Evolutionary conservation across 768 basidiomycete genomes (phyloP), one percentile per base, ranked within the genome.

Genomic region (Suillus sp.): DNA sequence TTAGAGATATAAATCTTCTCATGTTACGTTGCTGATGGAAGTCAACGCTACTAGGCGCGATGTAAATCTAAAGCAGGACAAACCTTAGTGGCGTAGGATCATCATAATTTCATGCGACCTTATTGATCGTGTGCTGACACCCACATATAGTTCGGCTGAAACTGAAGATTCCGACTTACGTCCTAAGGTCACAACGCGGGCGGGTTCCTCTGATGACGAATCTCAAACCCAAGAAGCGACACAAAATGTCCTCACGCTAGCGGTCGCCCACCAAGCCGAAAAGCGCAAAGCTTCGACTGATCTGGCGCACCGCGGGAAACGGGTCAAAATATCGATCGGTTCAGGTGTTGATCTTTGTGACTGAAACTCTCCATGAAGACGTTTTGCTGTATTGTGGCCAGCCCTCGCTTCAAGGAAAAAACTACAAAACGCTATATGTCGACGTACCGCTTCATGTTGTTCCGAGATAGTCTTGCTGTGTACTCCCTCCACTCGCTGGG

Each of bases 301-400:
- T 60, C 48, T 57, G 50, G 53, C 60, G 64, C 67, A 61, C 47
- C 64, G 55, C 22, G 66, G 47, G 53, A 92, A 91, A 79, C 90
- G 84, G 70, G 68, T 86, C 64, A 93, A 92, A 77, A 83, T 92
- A 56, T 93, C 91, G 18, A 75, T 93, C 45, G 84, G 85, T 45
- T 73, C 80, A 62, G 86, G 83, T 56, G 84, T 93, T 65, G 90
- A 92, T 75, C 83, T 93, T 4, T 90, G 89, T 37, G 91, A 93
- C 74, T 93, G 75, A 75, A 53, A 45, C 14, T 47, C 30, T 30
- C 27, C 34, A n/a, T 18, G 40, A n/a, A 16, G 20, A 27, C 47
- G n/a, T 54, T 62, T 27, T 68, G 40, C 65, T 63, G 57, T 25
- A 51, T 25, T 45, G 51, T 43, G 50, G 40, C n/a, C 48, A 14